These are phyloP conservation scores for Tolypocladium paradoxum DNA, from an alignment of 2,329 filamentous ascomycete species.

Conservation along the genomic window DNA sequence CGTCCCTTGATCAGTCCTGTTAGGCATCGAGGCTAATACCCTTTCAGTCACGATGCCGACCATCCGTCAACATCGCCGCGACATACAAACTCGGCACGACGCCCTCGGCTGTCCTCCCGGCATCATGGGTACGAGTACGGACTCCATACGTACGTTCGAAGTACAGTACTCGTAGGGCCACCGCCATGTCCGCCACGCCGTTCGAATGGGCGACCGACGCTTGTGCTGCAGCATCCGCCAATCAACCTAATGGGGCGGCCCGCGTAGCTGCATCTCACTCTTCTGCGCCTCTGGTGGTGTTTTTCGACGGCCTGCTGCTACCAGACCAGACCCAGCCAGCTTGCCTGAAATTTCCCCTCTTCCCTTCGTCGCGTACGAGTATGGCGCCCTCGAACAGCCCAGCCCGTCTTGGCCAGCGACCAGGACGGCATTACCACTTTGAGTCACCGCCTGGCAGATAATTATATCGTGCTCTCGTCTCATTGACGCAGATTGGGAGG, in stretches of 20 bases:
- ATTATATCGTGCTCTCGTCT: neutral
- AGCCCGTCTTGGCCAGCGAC: neutral
- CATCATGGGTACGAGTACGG: too few relatives aligned
- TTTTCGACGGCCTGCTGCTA: neutral
- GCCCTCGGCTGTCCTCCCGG: neutral
- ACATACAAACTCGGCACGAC: neutral
- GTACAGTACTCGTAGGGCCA: neutral
- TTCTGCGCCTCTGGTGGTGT: neutral
- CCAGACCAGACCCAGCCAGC: neutral
- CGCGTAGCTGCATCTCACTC: neutral
- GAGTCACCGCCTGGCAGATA: neutral
- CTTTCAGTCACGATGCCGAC: neutral
- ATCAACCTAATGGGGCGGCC: neutral
- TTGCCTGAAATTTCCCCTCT: neutral
- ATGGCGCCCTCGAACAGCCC: neutral
- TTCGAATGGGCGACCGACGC: neutral
- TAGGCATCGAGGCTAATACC: neutral
- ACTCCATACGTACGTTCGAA: too few relatives aligned
- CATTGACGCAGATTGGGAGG: neutral
- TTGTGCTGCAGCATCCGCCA: neutral
- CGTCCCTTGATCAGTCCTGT: constrained; percentile 3
- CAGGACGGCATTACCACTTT: neutral
- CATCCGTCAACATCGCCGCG: neutral
- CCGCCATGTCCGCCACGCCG: neutral
- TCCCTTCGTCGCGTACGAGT: neutral